Evolutionary conservation across 1,284 basidiomycete genomes (phyloP), one percentile per base, ranked within the genome.

Genomic region (Meripilus lineatus): DNA sequence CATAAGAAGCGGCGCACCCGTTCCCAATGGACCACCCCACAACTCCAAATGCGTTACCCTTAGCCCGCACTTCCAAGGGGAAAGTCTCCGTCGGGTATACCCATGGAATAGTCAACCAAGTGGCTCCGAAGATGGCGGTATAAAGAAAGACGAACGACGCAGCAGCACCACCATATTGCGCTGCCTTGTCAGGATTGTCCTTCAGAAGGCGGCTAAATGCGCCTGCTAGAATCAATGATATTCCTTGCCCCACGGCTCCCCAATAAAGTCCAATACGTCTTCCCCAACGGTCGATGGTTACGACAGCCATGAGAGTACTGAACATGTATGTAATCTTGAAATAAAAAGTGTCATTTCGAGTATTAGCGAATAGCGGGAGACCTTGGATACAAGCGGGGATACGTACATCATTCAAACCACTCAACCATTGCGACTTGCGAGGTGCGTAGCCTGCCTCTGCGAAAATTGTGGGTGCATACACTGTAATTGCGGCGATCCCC

Each of bases 41-140:
- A 17, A 74, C 67, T 59, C 79, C 72, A 71, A 78, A 69, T 55
- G 76, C 71, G 45, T 70, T 74, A 6, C 72, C 72, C 57, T 72
- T 71, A 3, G 79, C 73, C 52, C 81, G 73, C 28, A 81, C 75
- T 47, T 78, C 73, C 39, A 82, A 71, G 23, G 80, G 80, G 71
- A 81, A 83, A 45, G 77, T 79, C 66, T 72, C 70, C 21, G 69
- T 67, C 14, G 65, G 64, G 48, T 63, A 64, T 40, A 64, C 62
- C 62, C 62, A 64, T 5, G 77, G 79, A 48, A 77, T 75, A 18
- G 79, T 80, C 30, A 81, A 70, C 75, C 79, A 81, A 23, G 72
- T 74, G 35, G 71, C 72, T 28, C 71, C 72, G 55, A 73, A 74
- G 15, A 71, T 51, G 8, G 64, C 63, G 3, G 72, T 75, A 55